Percentiles rank a stretch among this genome's conserved stretches.
Evolutionary conservation across 345 rosid genomes (phyloP).

Genomic region (Eucalyptus curtisii): DNA sequence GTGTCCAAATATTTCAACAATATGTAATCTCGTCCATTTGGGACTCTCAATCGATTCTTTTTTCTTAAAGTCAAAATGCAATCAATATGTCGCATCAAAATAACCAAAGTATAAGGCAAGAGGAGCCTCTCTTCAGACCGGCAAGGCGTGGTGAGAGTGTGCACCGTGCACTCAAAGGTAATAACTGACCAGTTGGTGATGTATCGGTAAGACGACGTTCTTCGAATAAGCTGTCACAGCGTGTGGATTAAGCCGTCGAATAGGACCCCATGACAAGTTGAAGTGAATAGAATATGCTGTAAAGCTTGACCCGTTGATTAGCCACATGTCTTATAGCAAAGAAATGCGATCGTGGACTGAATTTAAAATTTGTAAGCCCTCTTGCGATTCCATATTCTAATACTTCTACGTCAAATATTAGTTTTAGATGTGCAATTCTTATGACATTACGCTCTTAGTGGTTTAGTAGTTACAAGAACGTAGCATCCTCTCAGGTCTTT

Average conservation of each 20-base stretch:
- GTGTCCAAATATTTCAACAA: background rate
- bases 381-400: background rate
- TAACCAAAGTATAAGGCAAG: background rate
- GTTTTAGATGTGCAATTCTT: background rate
- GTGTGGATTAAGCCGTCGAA: background rate
- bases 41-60: background rate
- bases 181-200: background rate
- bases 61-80: background rate
- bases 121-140: background rate
- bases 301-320: background rate
- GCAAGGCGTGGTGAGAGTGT: background rate
- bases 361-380: background rate
- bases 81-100: background rate
- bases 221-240: background rate
- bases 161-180: background rate
- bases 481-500: background rate
- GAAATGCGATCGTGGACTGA: background rate
- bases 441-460: background rate
- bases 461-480: background rate
- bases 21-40: background rate
- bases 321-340: background rate
- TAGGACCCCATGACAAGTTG: background rate
- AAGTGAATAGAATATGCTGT: background rate
- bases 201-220: background rate
- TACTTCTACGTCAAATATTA: too few species aligned